Base-by-base conservation (phyloP, 371 early-diverging fungal species). In the Rhizopus delemar region DNA sequence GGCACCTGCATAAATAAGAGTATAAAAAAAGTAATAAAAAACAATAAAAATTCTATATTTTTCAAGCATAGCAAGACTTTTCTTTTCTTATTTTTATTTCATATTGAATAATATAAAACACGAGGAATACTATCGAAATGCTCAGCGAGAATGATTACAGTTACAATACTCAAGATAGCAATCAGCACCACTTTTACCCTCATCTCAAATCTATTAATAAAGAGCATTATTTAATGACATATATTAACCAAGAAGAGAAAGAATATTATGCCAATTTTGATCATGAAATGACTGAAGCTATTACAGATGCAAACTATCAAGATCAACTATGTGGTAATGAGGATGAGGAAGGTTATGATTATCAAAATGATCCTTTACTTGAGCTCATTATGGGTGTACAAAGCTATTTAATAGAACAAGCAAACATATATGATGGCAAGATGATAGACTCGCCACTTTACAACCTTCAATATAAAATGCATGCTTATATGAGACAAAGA, bases 401-500 rank as follows among this genome's bases (percentile, higher is more conserved):
- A 51, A 54, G 43, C n/a, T 70, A 70, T 57, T 46, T 70, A 22
- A 46, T 58, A 45, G 69, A 69, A 57, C 62, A 55, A 46, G 57
- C 46, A 16, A 43, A 46, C 5, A 33, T 43, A 28, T 41, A 49
- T 22, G 31, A 59, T 29, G 29, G 33, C 15, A 41, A 54, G 15
- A 29, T 46, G 9, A 57, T 41, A 16, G 60, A 68, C 48, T 78
- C 78, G 36, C 78, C 78, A 41, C 55, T 78, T 34, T 63, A 69
- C 41, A 65, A 62, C 2, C 66, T 78, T 16, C 75, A 78, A 52
- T 75, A 78, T 59, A 78, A 73, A 60, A 69, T 78, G 73, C 71
- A 75, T 22, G 64, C 61, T 12, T 78, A 75, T 28, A 60, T 78
- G 48, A 74, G 73, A 51, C 75, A 71, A 58, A 70, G 73, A 56